phyloP scores from a whole-genome alignment of 1,139 yeast genomes.

The Candida pseudoviswanathii region DNA sequence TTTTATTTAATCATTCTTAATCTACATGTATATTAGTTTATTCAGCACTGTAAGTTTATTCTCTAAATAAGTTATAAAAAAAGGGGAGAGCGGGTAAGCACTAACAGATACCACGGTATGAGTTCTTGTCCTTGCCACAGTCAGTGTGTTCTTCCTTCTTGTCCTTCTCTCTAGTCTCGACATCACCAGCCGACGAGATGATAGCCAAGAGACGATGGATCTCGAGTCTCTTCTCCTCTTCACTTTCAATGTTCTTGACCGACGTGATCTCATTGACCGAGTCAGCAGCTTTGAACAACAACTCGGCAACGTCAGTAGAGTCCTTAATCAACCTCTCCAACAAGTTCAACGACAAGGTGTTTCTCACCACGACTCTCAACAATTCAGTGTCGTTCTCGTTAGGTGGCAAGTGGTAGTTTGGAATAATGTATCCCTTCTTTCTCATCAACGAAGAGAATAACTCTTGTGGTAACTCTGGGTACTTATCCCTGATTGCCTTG shows the following conservation, averaged over 20 bases:
- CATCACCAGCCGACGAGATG: slow-evolving; percentile 43
- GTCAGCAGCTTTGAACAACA: slow-evolving; percentile 45
- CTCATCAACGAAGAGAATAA: slow-evolving; percentile 73
- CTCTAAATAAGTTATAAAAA: no score
- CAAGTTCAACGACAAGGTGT: slow-evolving; percentile 68
- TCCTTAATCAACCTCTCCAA: slow-evolving; percentile 73
- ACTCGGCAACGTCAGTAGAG: slow-evolving; percentile 56
- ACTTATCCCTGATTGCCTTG: slow-evolving; percentile 53
- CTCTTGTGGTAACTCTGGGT: slow-evolving; percentile 86
- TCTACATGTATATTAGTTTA: slow-evolving; percentile 1
- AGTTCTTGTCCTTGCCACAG: slow-evolving; percentile 35
- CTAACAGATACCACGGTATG: slow-evolving; percentile 48
- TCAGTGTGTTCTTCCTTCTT: slow-evolving; percentile 25
- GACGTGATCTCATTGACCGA: slow-evolving; percentile 26
- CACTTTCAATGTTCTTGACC: slow-evolving; percentile 18
- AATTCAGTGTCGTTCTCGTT: slow-evolving; percentile 58
- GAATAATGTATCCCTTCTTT: slow-evolving; percentile 83
- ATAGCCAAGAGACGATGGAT: slow-evolving; percentile 38
- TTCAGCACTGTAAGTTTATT: neutral
- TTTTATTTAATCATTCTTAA: neutral
- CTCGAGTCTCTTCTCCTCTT: slow-evolving; percentile 23
- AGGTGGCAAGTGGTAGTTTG: slow-evolving; percentile 86
- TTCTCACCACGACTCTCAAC: slow-evolving; percentile 82
- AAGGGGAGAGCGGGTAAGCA: neutral
- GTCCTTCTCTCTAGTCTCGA: slow-evolving; percentile 29